Conservation (phyloP, 2,329 filamentous ascomycete genomes). For the Neopestalotiopsis rosae region DNA sequence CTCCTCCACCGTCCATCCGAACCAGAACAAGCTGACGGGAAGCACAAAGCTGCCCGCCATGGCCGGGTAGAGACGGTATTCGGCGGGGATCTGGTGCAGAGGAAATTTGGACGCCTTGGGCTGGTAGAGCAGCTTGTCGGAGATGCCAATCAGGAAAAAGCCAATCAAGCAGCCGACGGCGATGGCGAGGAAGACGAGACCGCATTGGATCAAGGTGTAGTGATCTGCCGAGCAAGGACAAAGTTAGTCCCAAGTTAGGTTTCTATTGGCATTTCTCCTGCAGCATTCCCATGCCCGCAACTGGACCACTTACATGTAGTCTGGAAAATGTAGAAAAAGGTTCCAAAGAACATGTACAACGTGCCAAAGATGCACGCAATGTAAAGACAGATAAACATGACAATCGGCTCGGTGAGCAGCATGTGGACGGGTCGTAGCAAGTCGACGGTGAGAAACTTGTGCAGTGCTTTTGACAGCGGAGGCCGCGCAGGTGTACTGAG, state of each 20-base stretch:
- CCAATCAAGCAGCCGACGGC: constrained; percentile 52
- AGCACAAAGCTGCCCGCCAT: constrained; percentile 62
- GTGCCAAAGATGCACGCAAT: constrained; percentile 56
- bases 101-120: constrained; percentile 38
- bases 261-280: too few species aligned
- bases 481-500: constrained; percentile 30
- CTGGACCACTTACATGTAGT: constrained; percentile 26
- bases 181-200: constrained; percentile 51
- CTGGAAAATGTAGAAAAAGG: constrained; percentile 54
- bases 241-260: neutral
- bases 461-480: constrained; percentile 31
- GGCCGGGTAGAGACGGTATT: constrained; percentile 62
- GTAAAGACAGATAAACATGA: constrained; percentile 59
- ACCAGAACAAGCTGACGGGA: constrained; percentile 63
- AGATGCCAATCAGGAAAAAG: constrained; percentile 44
- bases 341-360: constrained; percentile 58
- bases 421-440: constrained; percentile 60
- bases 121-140: constrained; percentile 48
- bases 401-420: constrained; percentile 67
- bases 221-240: constrained; percentile 37
- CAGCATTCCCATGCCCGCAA: too few species aligned
- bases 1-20: constrained; percentile 58
- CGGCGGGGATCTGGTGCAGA: constrained; percentile 49
- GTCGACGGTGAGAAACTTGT: constrained; percentile 45
- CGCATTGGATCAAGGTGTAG: constrained; percentile 48